Conservation (phyloP, 2,329 filamentous ascomycete species). For the Cadophora gregata region DNA sequence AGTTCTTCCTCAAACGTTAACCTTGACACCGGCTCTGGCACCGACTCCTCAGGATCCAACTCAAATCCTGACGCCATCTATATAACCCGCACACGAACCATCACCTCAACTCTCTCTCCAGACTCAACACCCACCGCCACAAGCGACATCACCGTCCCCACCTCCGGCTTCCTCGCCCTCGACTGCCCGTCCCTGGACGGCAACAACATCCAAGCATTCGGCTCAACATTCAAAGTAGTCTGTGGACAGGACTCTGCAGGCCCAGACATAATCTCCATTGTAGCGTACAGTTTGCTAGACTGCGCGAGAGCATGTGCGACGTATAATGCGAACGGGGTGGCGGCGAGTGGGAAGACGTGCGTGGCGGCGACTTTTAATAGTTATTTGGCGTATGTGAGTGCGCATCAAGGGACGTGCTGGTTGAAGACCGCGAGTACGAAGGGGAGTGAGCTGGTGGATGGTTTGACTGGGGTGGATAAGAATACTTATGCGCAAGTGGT, state of each 20-base stretch:
- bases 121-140: neutral
- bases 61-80: neutral
- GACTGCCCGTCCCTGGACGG: slow-evolving; percentile 9
- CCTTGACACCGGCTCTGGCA: neutral
- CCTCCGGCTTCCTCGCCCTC: slow-evolving; percentile 9
- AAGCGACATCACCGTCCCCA: slow-evolving; percentile 5
- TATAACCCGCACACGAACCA: slow-evolving; percentile 7
- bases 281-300: slow-evolving; percentile 14
- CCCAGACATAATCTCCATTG: slow-evolving; percentile 14
- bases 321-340: slow-evolving; percentile 5
- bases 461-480: neutral
- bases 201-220: slow-evolving; percentile 4
- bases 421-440: slow-evolving; percentile 11
- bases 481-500: slow-evolving; percentile 17
- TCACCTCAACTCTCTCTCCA: neutral
- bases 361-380: slow-evolving; percentile 18
- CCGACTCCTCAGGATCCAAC: slow-evolving; percentile 3
- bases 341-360: neutral
- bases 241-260: slow-evolving; percentile 17
- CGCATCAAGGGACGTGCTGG: slow-evolving; percentile 18
- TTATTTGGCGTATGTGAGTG: slow-evolving; percentile 16
- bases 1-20: slow-evolving; percentile 8
- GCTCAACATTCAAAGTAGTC: slow-evolving; percentile 3
- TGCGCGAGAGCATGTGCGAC: slow-evolving; percentile 13
- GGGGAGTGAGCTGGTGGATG: neutral